Evolutionary conservation across 2,329 filamentous ascomycete species (phyloP), one percentile per base, ranked within the genome.

Genomic region (Sclerotinia glacialis): DNA sequence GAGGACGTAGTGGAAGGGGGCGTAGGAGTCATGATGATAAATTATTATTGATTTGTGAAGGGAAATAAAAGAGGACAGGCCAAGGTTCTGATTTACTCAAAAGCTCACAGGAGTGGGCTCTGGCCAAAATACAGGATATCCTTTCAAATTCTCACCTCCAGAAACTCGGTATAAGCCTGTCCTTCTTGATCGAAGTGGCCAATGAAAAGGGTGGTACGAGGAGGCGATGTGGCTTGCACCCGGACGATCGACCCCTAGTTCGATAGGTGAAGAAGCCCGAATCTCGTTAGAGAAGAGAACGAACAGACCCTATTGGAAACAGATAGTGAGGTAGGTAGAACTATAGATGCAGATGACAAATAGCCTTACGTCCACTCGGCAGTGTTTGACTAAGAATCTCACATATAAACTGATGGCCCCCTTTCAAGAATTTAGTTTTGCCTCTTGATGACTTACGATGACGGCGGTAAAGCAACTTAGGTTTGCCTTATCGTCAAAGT

Each of bases 1-100:
- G 92, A 95, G 11, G 91, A 90, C 46, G 87, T 89, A 64, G 89
- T 91, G 40, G 90, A 93, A 26, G 89, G 88, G 65, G 91, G 89
- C 61, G 91, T 93, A 31, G 90, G 90, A 68, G 88, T 87, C 90
- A 92, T 92, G 66, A 70, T 72, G 66, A 71, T 69, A 66, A 70
- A 66, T 66, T 64, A 62, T 69, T 68, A 62, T 46, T 68, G 47
- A 67, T 66, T 64, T 55, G 59, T 58, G 62, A 65, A 67, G 64
- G 54, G 49, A 67, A 67, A 67, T 54, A 34, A 42, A 65, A 65
- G 2, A 68, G 55, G 69, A 52, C 61, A 60, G 58, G 67, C 31
- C 44, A 66, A 60, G 34, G 42, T 65, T 66, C 46, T 63, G 34
- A 65, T 64, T 60, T 68, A 63, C 66, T 67, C 63, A 68, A 64